Base-by-base conservation (phyloP, 306 rosid genomes). In the Argentina anserina region DNA sequence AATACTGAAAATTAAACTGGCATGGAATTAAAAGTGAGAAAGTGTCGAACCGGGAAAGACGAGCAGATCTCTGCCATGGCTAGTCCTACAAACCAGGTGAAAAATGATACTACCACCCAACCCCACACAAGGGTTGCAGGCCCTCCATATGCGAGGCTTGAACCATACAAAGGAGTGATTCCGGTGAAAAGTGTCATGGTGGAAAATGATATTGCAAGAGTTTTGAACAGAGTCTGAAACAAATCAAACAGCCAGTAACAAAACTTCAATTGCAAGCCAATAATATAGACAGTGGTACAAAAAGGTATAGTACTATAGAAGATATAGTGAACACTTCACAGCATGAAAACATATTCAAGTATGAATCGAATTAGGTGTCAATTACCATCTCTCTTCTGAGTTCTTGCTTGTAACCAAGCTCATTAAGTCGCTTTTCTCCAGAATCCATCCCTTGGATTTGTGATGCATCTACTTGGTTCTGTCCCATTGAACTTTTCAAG, bases 31-130 rank as follows among this genome's bases (percentile, higher is more conserved):
- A 50, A 31, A 73, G 66, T 5, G 71, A 21, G 71, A 76, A 76
- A 69, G 65, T 17, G 39, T 34, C 87, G 23, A 76, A 89, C 97
- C 53, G 97, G 97, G 78, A 92, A 92, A 6, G 97, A 92, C 36
- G 97, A 92, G 76, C 97, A 92, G 65, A 92, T 92, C 86, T 92
- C 97, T 65, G 93, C 92, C 97, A 92, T 87, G 17, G 97, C 97
- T 40, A 89, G 63, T 64, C 96, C 97, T 26, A 92, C 93, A 37
- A 89, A 92, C 87, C 96, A 89, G 28, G 96, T 92, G 89, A 92
- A 92, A 87, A 92, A 92, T 37, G 88, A 84, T 53, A 87, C 96
- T 6, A 87, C 90, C 41, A 92, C 62, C 97, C 97, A 92, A 1
- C 96, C 97, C 97, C 97, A 92, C 1, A 92, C 93, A 70, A 92